Evolutionary conservation across 23 red algal genomes (phyloP).

Genomic region (Gracilariopsis chorda): DNA sequence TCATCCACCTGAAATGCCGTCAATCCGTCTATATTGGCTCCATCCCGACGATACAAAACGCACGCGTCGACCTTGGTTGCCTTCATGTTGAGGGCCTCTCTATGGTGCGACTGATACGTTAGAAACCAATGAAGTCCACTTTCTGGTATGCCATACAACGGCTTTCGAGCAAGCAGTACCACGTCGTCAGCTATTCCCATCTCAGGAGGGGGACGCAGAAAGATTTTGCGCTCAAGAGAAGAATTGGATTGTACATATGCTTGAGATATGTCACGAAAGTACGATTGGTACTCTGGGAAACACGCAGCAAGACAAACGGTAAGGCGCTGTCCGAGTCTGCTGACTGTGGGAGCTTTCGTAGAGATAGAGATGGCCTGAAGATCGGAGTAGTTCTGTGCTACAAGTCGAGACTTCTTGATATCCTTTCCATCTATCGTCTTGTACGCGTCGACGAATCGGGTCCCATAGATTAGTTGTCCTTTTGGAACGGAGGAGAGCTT

Average conservation of each 20-base stretch:
- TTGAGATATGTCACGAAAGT: conserved; percentile 13
- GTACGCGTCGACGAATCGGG: neutral
- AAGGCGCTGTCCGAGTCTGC: conserved; percentile 14
- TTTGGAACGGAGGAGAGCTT: neutral
- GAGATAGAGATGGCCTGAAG: neutral
- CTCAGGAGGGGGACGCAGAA: neutral
- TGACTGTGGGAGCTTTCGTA: conserved; percentile 6
- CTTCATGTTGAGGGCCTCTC: neutral
- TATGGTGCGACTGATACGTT: neutral
- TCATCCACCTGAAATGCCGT: conserved; percentile 10
- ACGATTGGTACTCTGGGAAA: neutral
- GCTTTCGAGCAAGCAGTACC: neutral
- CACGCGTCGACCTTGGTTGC: neutral
- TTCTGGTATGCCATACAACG: conserved; percentile 19
- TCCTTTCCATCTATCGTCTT: neutral
- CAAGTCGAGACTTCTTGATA: conserved; percentile 6
- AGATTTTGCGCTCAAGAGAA: neutral
- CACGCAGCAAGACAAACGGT: neutral
- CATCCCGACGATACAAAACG: neutral
- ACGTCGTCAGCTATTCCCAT: neutral
- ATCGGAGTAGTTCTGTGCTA: conserved; percentile 33
- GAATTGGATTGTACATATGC: conserved; percentile 34
- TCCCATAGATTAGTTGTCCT: conserved; percentile 8
- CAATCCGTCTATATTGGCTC: neutral
- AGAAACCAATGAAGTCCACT: conserved; percentile 17